Conservation (phyloP, 208 protist genomes). For the Jaenimonas drosophilae region DNA sequence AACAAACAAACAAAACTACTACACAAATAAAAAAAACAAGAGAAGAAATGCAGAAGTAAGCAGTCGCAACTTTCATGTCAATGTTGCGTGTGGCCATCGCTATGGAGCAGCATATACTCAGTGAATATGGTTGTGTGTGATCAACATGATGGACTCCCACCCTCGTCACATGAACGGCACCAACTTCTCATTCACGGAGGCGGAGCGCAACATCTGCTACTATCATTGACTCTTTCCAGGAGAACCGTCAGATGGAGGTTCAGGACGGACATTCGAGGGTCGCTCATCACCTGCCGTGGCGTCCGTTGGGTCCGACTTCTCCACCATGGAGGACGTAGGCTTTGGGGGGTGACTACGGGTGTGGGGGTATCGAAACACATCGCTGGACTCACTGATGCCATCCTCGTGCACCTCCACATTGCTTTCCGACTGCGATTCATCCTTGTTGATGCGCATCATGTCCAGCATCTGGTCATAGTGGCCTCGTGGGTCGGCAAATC, state of each 20-base stretch:
- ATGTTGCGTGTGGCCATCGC: too few relatives aligned
- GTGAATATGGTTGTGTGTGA: too few relatives aligned
- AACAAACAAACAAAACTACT: background rate
- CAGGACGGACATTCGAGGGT: too few relatives aligned
- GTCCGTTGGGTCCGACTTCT: conserved; percentile 4
- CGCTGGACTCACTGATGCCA: conserved; percentile 22
- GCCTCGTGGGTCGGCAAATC: conserved; percentile 74
- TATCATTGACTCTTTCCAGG: background rate
- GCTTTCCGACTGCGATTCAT: conserved; percentile 15
- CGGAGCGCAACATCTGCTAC: background rate
- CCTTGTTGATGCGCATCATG: conserved; percentile 53
- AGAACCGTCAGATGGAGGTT: too few relatives aligned
- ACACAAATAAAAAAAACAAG: background rate
- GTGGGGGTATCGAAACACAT: conserved; percentile 64
- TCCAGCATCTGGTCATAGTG: conserved; percentile 66
- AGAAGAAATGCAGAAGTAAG: background rate
- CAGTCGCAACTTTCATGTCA: background rate
- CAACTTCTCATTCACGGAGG: too few relatives aligned
- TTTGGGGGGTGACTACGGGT: conserved; percentile 41
- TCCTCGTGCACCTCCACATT: conserved; percentile 59
- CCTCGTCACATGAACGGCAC: too few relatives aligned
- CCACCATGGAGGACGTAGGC: too few relatives aligned
- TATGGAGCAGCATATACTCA: too few relatives aligned
- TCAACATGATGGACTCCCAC: too few relatives aligned
- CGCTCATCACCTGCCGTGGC: too few relatives aligned